Conservation (phyloP, 1,139 yeast genomes). For the Taphrina wiesneri region DNA sequence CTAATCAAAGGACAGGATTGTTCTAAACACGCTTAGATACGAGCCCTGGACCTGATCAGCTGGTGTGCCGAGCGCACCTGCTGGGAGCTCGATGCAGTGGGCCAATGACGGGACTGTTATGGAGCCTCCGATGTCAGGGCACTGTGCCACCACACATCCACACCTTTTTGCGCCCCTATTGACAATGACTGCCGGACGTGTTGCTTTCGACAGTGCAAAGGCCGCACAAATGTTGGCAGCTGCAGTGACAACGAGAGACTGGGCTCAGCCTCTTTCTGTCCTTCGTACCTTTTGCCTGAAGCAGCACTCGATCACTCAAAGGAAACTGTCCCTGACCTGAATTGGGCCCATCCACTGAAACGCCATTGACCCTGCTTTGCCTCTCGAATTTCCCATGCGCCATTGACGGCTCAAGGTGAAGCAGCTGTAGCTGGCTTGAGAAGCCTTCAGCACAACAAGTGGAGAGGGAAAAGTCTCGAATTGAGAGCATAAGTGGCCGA, state of each 20-base stretch:
- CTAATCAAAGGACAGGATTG: background rate
- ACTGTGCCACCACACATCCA: background rate
- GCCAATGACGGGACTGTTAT: background rate
- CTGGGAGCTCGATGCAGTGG: background rate
- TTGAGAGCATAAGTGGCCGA: no score
- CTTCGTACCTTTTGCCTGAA: background rate
- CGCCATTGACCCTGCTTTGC: background rate
- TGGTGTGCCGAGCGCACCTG: background rate
- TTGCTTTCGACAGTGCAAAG: no score
- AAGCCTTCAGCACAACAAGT: no score
- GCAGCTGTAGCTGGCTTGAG: no score
- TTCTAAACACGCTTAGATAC: background rate
- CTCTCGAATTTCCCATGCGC: background rate
- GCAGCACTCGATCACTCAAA: background rate
- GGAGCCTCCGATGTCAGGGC: slow-evolving; percentile 6
- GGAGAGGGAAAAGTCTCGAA: no score
- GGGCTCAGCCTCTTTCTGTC: background rate
- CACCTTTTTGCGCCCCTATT: slow-evolving; percentile 6
- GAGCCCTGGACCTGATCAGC: background rate
- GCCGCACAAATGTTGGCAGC: background rate
- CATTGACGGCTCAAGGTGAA: no score
- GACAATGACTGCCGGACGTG: background rate
- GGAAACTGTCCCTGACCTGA: background rate
- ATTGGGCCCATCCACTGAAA: background rate
- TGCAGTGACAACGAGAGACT: background rate